Percentiles rank a stretch among this genome's conserved stretches.
These are phyloP conservation scores for Perkinsus marinus DNA, from an alignment of 169 alveolate genomes.

Conservation along the genomic window DNA sequence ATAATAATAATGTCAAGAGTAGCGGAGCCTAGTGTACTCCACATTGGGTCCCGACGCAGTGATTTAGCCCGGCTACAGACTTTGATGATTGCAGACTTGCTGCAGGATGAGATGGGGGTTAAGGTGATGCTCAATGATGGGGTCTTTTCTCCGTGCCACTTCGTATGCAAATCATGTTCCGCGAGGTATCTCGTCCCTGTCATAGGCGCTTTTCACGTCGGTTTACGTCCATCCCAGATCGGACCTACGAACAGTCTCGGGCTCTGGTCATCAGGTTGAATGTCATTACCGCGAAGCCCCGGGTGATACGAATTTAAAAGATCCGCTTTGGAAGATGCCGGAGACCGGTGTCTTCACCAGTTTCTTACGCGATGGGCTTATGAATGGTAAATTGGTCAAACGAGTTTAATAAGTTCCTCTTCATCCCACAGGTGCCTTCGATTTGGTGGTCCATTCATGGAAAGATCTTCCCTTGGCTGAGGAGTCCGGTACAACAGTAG, in stretches of 20 bases:
- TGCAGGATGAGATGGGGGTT: neutral
- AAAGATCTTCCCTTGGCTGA: neutral
- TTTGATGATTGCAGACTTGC: neutral
- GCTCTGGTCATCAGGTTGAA: neutral
- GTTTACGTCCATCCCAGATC: neutral
- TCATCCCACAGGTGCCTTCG: neutral
- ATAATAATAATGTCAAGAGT: no score
- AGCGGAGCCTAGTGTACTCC: no score
- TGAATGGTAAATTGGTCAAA: neutral
- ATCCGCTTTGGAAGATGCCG: neutral
- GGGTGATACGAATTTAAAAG: neutral
- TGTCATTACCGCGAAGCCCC: neutral
- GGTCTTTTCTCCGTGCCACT: no score
- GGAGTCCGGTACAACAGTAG: neutral
- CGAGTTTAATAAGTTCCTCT: neutral
- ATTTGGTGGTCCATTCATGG: neutral
- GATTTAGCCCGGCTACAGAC: no score
- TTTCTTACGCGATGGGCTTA: neutral
- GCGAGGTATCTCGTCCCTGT: no score
- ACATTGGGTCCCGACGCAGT: no score
- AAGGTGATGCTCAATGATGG: neutral
- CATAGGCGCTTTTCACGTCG: no score
- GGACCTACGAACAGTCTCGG: neutral
- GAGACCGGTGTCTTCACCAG: neutral
- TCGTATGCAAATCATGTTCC: no score